These are phyloP conservation scores for Agaricus blazei DNA, from an alignment of 768 basidiomycete species.

Conservation along the genomic window DNA sequence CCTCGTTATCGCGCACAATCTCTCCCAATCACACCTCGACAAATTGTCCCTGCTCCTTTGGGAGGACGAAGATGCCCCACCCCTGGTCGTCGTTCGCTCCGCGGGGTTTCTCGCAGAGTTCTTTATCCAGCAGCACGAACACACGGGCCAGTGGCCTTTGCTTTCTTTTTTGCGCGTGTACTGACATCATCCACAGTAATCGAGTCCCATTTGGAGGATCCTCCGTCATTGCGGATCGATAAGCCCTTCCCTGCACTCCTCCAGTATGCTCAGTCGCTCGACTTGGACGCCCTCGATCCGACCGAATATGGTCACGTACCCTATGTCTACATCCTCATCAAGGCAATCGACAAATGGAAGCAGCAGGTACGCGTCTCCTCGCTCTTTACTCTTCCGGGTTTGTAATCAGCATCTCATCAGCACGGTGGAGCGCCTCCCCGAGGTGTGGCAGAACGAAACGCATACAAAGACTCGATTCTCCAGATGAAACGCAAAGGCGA, in stretches of 20 bases:
- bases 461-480: slow-evolving; percentile 68
- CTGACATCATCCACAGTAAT: slow-evolving; percentile 50
- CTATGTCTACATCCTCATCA: slow-evolving; percentile 84
- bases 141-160: slow-evolving; percentile 53
- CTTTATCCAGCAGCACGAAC: slow-evolving; percentile 84
- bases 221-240: slow-evolving; percentile 79
- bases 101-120: slow-evolving; percentile 91
- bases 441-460: slow-evolving; percentile 61
- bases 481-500: slow-evolving; percentile 69
- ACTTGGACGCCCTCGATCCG: slow-evolving; percentile 76
- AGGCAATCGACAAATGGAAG: slow-evolving; percentile 81
- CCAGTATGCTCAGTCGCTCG: slow-evolving; percentile 63
- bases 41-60: slow-evolving; percentile 65
- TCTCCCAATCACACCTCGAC: slow-evolving; percentile 50
- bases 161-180: background rate
- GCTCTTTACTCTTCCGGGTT: background rate
- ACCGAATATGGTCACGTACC: slow-evolving; percentile 91
- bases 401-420: slow-evolving; percentile 26
- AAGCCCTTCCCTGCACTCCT: slow-evolving; percentile 81
- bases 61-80: slow-evolving; percentile 50
- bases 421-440: slow-evolving; percentile 62
- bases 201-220: slow-evolving; percentile 78
- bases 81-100: slow-evolving; percentile 75
- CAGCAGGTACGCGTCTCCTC: slow-evolving; percentile 41
- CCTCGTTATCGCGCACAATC: slow-evolving; percentile 82